Evolutionary conservation across 495 filamentous ascomycete genomes (phyloP).

Genomic region (Immersiella caudata): DNA sequence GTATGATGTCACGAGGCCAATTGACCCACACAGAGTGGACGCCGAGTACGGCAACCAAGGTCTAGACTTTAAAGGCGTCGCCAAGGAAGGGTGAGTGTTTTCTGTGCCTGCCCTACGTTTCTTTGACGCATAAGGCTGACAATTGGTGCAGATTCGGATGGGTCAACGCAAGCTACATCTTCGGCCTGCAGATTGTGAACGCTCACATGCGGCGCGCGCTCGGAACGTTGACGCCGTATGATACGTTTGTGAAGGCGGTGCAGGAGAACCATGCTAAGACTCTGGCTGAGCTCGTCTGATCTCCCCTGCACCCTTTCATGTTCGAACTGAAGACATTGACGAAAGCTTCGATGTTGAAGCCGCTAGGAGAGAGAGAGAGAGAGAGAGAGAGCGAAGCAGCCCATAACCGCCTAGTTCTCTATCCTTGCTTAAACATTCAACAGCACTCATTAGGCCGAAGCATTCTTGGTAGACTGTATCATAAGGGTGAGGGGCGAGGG

Average conservation of each 20-base stretch:
- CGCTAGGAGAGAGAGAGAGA: not conserved
- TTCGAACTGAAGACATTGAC: not conserved
- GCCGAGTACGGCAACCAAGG: constrained; percentile 99
- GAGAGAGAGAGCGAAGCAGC: no score
- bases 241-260: constrained; percentile 65
- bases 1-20: constrained; percentile 89
- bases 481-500: not conserved
- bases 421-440: not conserved
- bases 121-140: constrained; percentile 24
- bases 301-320: not conserved
- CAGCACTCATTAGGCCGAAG: not conserved
- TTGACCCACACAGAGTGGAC: constrained; percentile 88
- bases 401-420: not conserved
- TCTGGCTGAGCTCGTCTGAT: constrained; percentile 42
- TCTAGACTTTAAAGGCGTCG: constrained; percentile 87
- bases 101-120: constrained; percentile 17
- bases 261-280: constrained; percentile 48
- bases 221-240: constrained; percentile 79
- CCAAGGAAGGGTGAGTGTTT: constrained; percentile 84
- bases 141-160: constrained; percentile 77
- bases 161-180: constrained; percentile 96
- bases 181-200: constrained; percentile 81
- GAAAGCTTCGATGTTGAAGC: not conserved
- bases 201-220: constrained; percentile 84
- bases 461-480: not conserved